Percentiles rank a stretch among this genome's conserved stretches.
Conservation (phyloP, 2,329 filamentous ascomycete species). For the Penicillium sp. region DNA sequence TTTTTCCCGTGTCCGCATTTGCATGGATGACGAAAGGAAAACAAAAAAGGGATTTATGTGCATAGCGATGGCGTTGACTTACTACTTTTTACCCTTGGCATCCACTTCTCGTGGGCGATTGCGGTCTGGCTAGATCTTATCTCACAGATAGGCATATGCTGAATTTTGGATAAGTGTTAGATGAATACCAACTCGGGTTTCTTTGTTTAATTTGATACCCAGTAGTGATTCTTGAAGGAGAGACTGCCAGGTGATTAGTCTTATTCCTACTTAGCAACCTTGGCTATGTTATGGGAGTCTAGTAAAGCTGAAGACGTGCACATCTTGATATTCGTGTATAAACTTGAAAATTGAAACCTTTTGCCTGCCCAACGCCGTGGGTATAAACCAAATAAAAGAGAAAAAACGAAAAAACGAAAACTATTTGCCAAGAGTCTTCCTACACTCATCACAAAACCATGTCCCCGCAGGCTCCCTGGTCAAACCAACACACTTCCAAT, state of each 20-base stretch:
- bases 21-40: slow-evolving; percentile 20
- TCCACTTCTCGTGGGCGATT: not conserved
- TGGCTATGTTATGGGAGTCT: not conserved
- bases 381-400: slow-evolving; percentile 9
- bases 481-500: slow-evolving; percentile 64
- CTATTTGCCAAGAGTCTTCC: slow-evolving; percentile 41
- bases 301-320: not conserved
- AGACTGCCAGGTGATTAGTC: not conserved
- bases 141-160: not conserved
- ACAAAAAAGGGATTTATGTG: slow-evolving; percentile 27
- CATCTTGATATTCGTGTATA: not conserved
- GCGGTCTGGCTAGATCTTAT: not conserved
- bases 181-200: not conserved
- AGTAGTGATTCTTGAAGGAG: too few species aligned
- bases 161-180: not conserved
- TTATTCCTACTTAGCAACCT: not conserved
- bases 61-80: slow-evolving; percentile 43
- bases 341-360: not conserved
- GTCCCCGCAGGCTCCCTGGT: slow-evolving; percentile 60
- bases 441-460: slow-evolving; percentile 58
- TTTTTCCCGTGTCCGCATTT: slow-evolving; percentile 16
- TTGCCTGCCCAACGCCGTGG: slow-evolving; percentile 13
- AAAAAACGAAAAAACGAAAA: not conserved
- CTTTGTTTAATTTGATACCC: not conserved
- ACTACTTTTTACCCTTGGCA: slow-evolving; percentile 4